phyloP scores from a whole-genome alignment of 331 rosid species.

The Prunus yedoensis region DNA sequence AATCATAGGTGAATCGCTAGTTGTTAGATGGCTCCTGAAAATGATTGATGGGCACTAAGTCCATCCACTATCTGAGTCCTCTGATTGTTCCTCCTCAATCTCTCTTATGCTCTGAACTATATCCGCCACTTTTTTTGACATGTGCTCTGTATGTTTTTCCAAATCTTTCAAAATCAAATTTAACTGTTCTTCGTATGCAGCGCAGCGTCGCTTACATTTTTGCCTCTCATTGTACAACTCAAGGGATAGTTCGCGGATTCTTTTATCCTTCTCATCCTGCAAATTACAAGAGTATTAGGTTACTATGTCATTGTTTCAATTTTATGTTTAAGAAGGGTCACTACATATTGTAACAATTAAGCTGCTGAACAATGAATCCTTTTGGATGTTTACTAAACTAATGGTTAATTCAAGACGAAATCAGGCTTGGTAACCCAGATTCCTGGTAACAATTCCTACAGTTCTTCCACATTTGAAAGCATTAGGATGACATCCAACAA shows the following conservation, averaged over 20 bases:
- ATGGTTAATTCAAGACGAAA: background rate
- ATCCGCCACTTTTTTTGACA: slow-evolving; percentile 59
- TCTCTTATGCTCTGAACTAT: slow-evolving; percentile 53
- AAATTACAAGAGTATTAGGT: slow-evolving; percentile 1
- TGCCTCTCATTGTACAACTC: slow-evolving; percentile 70
- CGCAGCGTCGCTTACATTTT: slow-evolving; percentile 63
- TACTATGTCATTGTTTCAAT: background rate
- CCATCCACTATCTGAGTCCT: slow-evolving; percentile 41
- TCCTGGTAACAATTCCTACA: background rate
- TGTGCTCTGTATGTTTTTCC: slow-evolving; percentile 67
- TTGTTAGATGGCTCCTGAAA: background rate
- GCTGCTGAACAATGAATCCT: background rate
- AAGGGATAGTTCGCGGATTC: slow-evolving; percentile 63
- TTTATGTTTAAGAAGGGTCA: background rate
- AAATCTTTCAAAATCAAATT: slow-evolving; percentile 50
- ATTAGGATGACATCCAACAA: background rate
- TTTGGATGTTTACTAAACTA: background rate
- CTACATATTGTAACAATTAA: background rate
- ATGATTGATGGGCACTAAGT: background rate
- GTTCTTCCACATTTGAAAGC: background rate
- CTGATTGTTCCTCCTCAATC: slow-evolving; percentile 52
- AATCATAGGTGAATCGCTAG: background rate
- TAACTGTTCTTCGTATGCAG: slow-evolving; percentile 71
- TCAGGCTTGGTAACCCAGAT: background rate
- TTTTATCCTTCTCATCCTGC: slow-evolving; percentile 77